Percentiles rank a stretch among this genome's conserved stretches.
These are phyloP conservation scores for Chrysoporthe austroafricana DNA, from an alignment of 2,329 filamentous ascomycete genomes.

Conservation along the genomic window DNA sequence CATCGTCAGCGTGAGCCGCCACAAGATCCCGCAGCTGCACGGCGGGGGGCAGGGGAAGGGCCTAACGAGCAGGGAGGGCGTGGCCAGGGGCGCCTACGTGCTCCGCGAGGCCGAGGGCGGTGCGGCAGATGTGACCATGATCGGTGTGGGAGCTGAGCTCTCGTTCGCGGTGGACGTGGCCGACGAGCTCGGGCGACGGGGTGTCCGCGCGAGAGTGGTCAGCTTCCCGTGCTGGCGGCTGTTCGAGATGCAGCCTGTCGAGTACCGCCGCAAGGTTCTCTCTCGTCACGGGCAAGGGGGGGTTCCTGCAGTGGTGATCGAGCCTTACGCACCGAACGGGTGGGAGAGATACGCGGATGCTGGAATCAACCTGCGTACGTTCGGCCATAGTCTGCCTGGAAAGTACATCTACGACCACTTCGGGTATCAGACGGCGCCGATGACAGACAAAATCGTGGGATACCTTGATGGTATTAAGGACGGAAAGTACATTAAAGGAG, in stretches of 20 bases:
- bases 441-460: slow-evolving; percentile 36
- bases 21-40: slow-evolving; percentile 43
- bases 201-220: slow-evolving; percentile 39
- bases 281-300: slow-evolving; percentile 36
- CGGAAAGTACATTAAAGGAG: slow-evolving; percentile 17
- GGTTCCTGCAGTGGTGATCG: slow-evolving; percentile 50
- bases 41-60: slow-evolving; percentile 4
- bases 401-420: slow-evolving; percentile 57
- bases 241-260: slow-evolving; percentile 40
- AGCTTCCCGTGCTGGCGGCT: slow-evolving; percentile 44
- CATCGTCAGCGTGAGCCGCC: slow-evolving; percentile 50
- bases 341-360: slow-evolving; percentile 62
- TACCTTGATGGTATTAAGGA: slow-evolving; percentile 14
- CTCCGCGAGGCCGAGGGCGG: slow-evolving; percentile 37
- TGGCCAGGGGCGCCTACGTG: slow-evolving; percentile 46
- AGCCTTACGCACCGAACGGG: slow-evolving; percentile 55
- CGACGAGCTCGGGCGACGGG: slow-evolving; percentile 39
- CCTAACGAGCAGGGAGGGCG: slow-evolving; percentile 40
- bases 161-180: slow-evolving; percentile 48
- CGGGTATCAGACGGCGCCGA: slow-evolving; percentile 49
- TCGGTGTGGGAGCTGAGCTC: slow-evolving; percentile 45
- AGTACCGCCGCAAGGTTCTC: slow-evolving; percentile 45
- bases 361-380: slow-evolving; percentile 50
- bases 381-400: slow-evolving; percentile 55
- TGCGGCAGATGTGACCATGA: slow-evolving; percentile 42